phyloP scores from a whole-genome alignment of 2,329 filamentous ascomycete genomes.

The Diaporthe amygdali region DNA sequence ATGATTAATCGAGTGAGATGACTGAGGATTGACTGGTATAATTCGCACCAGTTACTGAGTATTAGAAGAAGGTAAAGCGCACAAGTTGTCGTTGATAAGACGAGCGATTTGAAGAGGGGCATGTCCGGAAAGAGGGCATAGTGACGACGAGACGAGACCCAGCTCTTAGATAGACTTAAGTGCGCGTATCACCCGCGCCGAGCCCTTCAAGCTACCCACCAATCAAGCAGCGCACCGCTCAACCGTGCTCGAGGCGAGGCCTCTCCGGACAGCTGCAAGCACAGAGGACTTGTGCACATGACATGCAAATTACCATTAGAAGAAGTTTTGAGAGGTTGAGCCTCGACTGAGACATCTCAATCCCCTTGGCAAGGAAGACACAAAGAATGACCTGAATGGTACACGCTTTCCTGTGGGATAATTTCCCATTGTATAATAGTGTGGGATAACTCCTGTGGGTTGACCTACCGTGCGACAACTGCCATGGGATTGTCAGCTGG shows the following conservation, averaged over 20 bases:
- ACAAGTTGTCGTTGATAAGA: background rate
- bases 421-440: background rate
- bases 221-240: background rate
- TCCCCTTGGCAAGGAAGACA: background rate
- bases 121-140: background rate
- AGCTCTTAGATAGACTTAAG: background rate
- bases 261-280: background rate
- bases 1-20: background rate
- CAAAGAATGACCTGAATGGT: background rate
- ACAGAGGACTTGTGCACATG: background rate
- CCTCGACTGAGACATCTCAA: background rate
- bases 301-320: background rate
- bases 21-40: background rate
- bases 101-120: background rate
- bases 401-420: background rate
- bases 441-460: too few species aligned
- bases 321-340: background rate
- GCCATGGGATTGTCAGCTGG: too few species aligned
- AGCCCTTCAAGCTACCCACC: background rate
- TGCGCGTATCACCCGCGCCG: slow-evolving; percentile 12
- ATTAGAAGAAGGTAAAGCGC: background rate
- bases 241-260: slow-evolving; percentile 11
- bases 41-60: background rate
- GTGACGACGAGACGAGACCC: slow-evolving; percentile 11
- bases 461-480: too few species aligned